Percentiles rank a stretch among this genome's conserved stretches.
phyloP scores from a whole-genome alignment of 495 filamentous ascomycete species.

The Neurospora sp. region DNA sequence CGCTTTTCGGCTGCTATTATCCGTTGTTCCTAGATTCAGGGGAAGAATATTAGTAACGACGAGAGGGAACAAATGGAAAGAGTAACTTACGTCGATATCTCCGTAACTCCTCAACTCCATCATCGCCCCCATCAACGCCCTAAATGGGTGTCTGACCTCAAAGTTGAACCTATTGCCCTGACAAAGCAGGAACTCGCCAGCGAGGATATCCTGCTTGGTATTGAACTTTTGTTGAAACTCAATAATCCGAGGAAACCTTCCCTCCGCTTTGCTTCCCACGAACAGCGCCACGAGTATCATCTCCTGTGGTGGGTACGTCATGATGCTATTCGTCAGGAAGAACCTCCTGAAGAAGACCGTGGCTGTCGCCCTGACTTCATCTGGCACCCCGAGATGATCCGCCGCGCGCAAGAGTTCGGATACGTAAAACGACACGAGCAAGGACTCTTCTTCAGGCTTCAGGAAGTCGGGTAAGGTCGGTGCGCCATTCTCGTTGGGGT shows the following conservation, averaged over 20 bases:
- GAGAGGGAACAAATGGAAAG: not conserved
- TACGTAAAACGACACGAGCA: slow-evolving; percentile 72
- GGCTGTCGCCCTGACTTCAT: slow-evolving; percentile 79
- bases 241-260: slow-evolving; percentile 60
- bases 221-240: slow-evolving; percentile 53
- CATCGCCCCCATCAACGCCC: slow-evolving; percentile 71
- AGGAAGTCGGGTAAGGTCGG: slow-evolving; percentile 54
- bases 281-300: slow-evolving; percentile 83
- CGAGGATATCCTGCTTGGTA: slow-evolving; percentile 67
- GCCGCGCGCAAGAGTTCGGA: slow-evolving; percentile 64
- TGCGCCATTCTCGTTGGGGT: slow-evolving; percentile 18
- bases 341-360: slow-evolving; percentile 88
- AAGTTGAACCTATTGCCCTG: slow-evolving; percentile 92
- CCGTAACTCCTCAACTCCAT: slow-evolving; percentile 62
- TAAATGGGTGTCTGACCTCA: slow-evolving; percentile 84
- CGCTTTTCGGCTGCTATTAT: slow-evolving; percentile 58
- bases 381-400: slow-evolving; percentile 66
- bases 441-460: slow-evolving; percentile 70
- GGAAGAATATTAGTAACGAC: slow-evolving; percentile 10
- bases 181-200: slow-evolving; percentile 82
- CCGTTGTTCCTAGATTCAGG: slow-evolving; percentile 27
- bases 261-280: slow-evolving; percentile 86
- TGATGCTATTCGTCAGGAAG: slow-evolving; percentile 85
- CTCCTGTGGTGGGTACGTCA: slow-evolving; percentile 85
- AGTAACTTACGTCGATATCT: slow-evolving; percentile 24